phyloP scores from a whole-genome alignment of 2,329 filamentous ascomycete species.

The Diaporthe humulicola region DNA sequence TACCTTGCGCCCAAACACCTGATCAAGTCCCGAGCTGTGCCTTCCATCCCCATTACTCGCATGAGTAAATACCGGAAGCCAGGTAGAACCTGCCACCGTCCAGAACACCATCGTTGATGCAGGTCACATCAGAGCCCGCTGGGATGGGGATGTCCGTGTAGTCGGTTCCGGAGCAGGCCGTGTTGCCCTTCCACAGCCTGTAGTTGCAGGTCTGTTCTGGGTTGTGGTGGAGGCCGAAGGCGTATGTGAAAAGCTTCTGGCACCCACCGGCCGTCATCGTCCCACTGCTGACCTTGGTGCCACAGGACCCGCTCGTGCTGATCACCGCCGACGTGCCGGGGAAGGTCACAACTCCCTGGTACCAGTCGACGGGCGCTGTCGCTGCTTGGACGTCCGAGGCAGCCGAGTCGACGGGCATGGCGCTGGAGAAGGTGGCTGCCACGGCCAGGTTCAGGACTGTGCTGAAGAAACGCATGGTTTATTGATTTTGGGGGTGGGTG shows the following conservation, averaged over 20 bases:
- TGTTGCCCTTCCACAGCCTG: constrained; percentile 1
- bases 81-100: constrained; percentile 21
- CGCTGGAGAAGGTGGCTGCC: constrained; percentile 15
- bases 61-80: constrained; percentile 15
- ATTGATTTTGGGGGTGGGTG: background rate
- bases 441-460: background rate
- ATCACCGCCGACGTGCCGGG: background rate
- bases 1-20: background rate
- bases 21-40: background rate
- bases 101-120: constrained; percentile 14
- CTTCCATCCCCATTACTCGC: background rate
- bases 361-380: constrained; percentile 14
- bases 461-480: constrained; percentile 21
- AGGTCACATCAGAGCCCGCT: constrained; percentile 5
- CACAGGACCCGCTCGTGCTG: background rate
- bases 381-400: background rate
- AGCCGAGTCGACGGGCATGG: constrained; percentile 3
- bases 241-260: constrained; percentile 1
- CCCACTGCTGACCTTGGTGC: background rate
- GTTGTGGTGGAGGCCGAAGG: constrained; percentile 17
- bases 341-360: background rate
- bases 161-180: constrained; percentile 7
- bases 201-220: constrained; percentile 1
- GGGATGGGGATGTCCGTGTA: background rate
- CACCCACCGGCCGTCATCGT: background rate